Conservation (phyloP, 2,329 filamentous ascomycete genomes). For the Ploettnerulaceae sp. region DNA sequence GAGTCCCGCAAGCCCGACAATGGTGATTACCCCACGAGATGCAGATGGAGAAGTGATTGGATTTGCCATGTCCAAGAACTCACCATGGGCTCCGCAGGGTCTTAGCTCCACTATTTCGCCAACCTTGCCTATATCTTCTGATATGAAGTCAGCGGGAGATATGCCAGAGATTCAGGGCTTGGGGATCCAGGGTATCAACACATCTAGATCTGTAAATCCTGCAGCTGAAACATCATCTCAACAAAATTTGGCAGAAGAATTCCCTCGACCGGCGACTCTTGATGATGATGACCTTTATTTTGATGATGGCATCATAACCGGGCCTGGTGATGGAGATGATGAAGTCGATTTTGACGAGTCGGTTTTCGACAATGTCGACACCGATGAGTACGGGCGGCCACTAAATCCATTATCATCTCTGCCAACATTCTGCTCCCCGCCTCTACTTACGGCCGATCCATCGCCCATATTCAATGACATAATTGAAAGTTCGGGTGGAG, state of each 20-base stretch:
- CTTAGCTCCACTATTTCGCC: slow-evolving; percentile 13
- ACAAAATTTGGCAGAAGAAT: slow-evolving; percentile 8
- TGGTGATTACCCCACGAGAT: slow-evolving; percentile 51
- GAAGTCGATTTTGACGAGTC: slow-evolving; percentile 64
- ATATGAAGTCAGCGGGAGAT: neutral
- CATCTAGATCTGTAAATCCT: slow-evolving; percentile 2
- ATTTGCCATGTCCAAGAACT: slow-evolving; percentile 41
- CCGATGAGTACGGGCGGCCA: slow-evolving; percentile 56
- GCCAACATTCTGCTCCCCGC: slow-evolving; percentile 30
- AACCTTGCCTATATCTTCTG: slow-evolving; percentile 15
- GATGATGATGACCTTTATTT: slow-evolving; percentile 65
- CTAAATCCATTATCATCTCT: slow-evolving; percentile 39
- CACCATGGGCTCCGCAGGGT: slow-evolving; percentile 18
- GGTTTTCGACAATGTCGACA: slow-evolving; percentile 65
- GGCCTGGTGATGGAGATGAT: slow-evolving; percentile 43
- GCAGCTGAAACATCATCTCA: slow-evolving; percentile 1
- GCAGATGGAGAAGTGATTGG: slow-evolving; percentile 51
- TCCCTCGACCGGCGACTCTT: slow-evolving; percentile 21
- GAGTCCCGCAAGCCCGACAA: slow-evolving; percentile 45
- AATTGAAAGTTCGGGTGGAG: slow-evolving; percentile 6
- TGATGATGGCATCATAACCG: slow-evolving; percentile 53
- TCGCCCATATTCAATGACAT: slow-evolving; percentile 17
- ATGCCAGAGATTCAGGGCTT: slow-evolving; percentile 19
- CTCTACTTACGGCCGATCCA: slow-evolving; percentile 20
- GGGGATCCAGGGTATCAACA: slow-evolving; percentile 22